Evolutionary conservation across 345 rosid genomes (phyloP).

Genomic region (Linum usitatissimum): DNA sequence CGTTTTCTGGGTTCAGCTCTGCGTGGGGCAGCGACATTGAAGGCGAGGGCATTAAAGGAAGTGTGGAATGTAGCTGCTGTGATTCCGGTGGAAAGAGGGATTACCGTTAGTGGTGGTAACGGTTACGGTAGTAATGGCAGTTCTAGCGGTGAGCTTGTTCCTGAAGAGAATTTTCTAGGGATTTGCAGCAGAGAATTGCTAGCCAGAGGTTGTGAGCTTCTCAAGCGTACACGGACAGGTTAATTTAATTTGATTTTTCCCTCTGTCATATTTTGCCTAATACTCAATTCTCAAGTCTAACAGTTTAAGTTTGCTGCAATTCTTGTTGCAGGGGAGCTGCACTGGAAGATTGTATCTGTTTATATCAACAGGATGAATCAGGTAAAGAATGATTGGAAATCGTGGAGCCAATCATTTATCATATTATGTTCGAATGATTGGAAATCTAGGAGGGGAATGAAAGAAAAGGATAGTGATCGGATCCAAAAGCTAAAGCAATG

Average conservation of each 20-base stretch:
- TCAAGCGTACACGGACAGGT: constrained; percentile 96
- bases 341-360: constrained; percentile 90
- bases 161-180: constrained; percentile 82
- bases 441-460: too few species aligned
- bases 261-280: too few species aligned
- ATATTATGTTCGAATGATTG: constrained; percentile 4
- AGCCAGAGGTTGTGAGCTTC: constrained; percentile 86
- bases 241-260: not conserved
- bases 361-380: constrained; percentile 72
- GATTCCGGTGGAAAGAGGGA: constrained; percentile 74
- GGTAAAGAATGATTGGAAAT: constrained; percentile 25
- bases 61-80: constrained; percentile 94
- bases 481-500: constrained; percentile 22
- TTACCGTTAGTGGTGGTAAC: constrained; percentile 14
- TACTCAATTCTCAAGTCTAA: not conserved
- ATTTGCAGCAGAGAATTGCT: constrained; percentile 75
- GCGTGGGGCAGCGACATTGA: constrained; percentile 81
- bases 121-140: constrained; percentile 68
- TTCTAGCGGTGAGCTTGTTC: constrained; percentile 63
- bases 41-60: constrained; percentile 75
- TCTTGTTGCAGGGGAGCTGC: constrained; percentile 71
- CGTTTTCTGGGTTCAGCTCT: constrained; percentile 34
- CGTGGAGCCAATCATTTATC: constrained; percentile 11
- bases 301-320: not conserved
- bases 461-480: not conserved